These are phyloP conservation scores for Comarum palustre DNA, from an alignment of 306 rosid genomes.

Conservation along the genomic window DNA sequence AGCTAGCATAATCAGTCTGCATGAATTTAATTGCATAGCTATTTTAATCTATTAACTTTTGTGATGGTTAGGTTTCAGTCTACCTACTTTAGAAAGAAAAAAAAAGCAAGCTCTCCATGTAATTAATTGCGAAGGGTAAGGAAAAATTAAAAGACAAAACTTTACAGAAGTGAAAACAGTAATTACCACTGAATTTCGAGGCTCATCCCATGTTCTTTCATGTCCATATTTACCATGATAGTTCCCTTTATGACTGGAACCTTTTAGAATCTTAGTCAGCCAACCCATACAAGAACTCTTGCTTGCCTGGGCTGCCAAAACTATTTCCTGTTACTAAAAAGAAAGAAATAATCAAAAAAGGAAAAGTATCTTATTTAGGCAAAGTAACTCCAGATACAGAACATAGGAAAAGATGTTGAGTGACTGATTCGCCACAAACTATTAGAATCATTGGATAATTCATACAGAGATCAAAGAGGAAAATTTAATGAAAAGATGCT, in stretches of 20 bases:
- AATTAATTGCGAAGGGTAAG: slow-evolving; percentile 1
- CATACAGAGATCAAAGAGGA: not conserved
- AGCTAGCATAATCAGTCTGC: not conserved
- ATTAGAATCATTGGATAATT: not conserved
- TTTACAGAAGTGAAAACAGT: slow-evolving; percentile 25
- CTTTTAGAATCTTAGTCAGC: slow-evolving; percentile 72
- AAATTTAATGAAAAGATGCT: not conserved
- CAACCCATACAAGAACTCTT: slow-evolving; percentile 59
- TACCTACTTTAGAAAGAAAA: slow-evolving; percentile 1
- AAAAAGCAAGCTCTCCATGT: slow-evolving; percentile 18
- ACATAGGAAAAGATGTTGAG: slow-evolving; percentile 11
- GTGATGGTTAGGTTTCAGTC: slow-evolving; percentile 8
- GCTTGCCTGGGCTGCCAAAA: slow-evolving; percentile 27
- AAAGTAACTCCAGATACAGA: slow-evolving; percentile 1
- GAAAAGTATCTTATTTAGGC: slow-evolving; percentile 11
- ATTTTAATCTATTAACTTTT: slow-evolving; percentile 18
- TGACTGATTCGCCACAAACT: not conserved
- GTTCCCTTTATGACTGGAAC: slow-evolving; percentile 51
- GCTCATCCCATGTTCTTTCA: slow-evolving; percentile 50
- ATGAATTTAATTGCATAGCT: slow-evolving; percentile 24
- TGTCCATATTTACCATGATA: slow-evolving; percentile 49
- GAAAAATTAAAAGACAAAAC: not conserved
- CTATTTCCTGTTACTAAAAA: slow-evolving; percentile 36
- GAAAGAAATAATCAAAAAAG: not conserved
- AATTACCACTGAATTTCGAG: slow-evolving; percentile 58